Conservation (phyloP, 2,329 filamentous ascomycete species). For the Leptographium galeiforme region DNA sequence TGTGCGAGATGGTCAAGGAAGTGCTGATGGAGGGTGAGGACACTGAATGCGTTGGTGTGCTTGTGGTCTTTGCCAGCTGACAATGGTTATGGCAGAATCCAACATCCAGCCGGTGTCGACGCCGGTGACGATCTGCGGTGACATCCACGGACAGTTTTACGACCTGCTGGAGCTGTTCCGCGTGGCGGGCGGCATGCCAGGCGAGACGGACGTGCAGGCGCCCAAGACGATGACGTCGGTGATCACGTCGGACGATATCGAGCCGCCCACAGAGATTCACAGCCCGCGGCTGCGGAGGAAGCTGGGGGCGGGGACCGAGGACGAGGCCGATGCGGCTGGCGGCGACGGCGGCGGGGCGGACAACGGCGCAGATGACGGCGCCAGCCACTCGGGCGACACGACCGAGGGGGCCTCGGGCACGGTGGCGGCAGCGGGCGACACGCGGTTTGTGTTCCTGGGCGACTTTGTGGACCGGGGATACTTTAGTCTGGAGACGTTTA, state of each 20-base stretch:
- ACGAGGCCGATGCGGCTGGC: conserved; percentile 29
- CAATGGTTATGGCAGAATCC: conserved; percentile 53
- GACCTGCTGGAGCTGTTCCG: conserved; percentile 94
- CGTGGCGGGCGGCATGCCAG: conserved; percentile 92
- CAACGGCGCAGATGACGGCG: conserved; percentile 8
- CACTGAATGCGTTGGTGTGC: not conserved
- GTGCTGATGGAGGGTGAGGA: conserved; percentile 84
- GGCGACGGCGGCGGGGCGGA: not conserved
- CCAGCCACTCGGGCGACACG: conserved; percentile 20
- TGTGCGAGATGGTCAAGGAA: conserved; percentile 98
- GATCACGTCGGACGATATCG: conserved; percentile 83
- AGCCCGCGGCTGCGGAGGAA: conserved; percentile 80
- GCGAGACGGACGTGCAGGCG: conserved; percentile 57
- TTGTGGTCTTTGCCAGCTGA: no score
- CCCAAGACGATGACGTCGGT: conserved; percentile 57
- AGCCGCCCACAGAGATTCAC: conserved; percentile 79
- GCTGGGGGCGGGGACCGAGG: conserved; percentile 44
- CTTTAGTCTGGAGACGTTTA: conserved; percentile 96
- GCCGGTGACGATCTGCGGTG: conserved; percentile 91
- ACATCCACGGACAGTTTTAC: conserved; percentile 98
- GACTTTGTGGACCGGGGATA: conserved; percentile 97
- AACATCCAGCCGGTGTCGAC: conserved; percentile 98
- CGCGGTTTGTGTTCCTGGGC: conserved; percentile 51
- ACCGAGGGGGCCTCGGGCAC: conserved; percentile 17
- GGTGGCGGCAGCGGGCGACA: conserved; percentile 37